Percentiles rank a stretch among this genome's conserved stretches.
phyloP scores from a whole-genome alignment of 1,139 yeast species.

The Komagataea norvegica region DNA sequence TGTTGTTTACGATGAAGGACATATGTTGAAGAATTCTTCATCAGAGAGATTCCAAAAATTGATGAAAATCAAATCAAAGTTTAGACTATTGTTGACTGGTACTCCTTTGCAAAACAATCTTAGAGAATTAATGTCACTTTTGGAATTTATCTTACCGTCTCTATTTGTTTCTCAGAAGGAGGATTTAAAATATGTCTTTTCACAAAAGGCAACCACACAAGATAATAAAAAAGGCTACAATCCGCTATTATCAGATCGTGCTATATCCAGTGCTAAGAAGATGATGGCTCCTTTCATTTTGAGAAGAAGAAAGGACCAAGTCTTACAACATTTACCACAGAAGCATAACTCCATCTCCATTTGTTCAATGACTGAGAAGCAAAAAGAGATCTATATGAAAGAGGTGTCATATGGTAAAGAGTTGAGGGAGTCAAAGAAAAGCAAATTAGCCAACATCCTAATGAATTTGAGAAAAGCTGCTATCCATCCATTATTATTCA shows the following conservation, averaged over 20 bases:
- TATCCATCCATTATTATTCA: constrained; percentile 67
- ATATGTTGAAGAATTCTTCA: constrained; percentile 84
- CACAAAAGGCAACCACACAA: constrained; percentile 73
- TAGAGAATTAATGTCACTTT: constrained; percentile 80
- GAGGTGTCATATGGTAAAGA: constrained; percentile 47
- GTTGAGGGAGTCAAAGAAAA: constrained; percentile 48
- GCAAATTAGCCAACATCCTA: constrained; percentile 47
- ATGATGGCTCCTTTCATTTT: constrained; percentile 98
- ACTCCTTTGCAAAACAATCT: constrained; percentile 94
- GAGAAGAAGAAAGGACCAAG: constrained; percentile 89
- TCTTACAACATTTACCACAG: constrained; percentile 78
- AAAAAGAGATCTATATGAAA: constrained; percentile 54
- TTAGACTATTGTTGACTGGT: constrained; percentile 85
- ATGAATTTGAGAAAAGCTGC: constrained; percentile 74
- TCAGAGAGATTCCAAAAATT: constrained; percentile 83
- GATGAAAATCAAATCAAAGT: constrained; percentile 76
- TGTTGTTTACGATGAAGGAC: constrained; percentile 96
- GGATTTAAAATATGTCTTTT: constrained; percentile 75
- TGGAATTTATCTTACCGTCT: constrained; percentile 85
- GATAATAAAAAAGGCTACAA: constrained; percentile 49
- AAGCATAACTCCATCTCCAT: constrained; percentile 60
- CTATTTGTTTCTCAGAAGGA: constrained; percentile 78
- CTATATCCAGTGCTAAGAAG: constrained; percentile 86
- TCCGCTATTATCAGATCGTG: constrained; percentile 84
- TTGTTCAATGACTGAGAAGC: constrained; percentile 60